These are phyloP conservation scores for Didymella glomerata DNA, from an alignment of 2,329 filamentous ascomycete species.

Conservation along the genomic window DNA sequence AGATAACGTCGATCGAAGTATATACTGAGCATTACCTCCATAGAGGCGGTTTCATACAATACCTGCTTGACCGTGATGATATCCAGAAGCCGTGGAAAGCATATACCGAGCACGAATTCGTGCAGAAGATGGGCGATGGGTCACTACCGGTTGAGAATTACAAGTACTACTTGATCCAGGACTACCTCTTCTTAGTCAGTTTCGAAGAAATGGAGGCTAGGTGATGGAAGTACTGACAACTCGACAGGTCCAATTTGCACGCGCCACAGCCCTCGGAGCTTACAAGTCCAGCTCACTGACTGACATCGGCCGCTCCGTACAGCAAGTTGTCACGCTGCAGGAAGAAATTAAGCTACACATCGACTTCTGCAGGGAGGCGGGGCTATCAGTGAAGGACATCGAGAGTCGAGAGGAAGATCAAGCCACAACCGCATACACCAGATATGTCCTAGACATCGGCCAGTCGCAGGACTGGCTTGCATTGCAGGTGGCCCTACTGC, in stretches of 20 bases:
- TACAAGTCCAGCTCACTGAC: conserved; percentile 82
- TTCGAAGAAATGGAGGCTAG: background rate
- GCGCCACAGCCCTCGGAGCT: conserved; percentile 82
- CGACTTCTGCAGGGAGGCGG: conserved; percentile 82
- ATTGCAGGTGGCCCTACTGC: conserved; percentile 82
- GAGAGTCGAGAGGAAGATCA: conserved; percentile 76
- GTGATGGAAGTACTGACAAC: conserved; percentile 19
- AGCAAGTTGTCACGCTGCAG: conserved; percentile 78
- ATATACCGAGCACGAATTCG: conserved; percentile 85
- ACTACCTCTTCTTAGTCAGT: conserved; percentile 86
- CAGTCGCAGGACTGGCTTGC: conserved; percentile 88
- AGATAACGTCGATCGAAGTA: background rate
- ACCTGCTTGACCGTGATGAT: conserved; percentile 77
- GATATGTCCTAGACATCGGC: conserved; percentile 87
- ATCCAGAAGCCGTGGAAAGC: conserved; percentile 77
- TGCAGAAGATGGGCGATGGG: conserved; percentile 77
- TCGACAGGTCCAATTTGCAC: conserved; percentile 78
- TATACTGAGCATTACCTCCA: conserved; percentile 7
- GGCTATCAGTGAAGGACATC: conserved; percentile 76
- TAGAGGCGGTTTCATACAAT: conserved; percentile 79
- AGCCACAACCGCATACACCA: conserved; percentile 83
- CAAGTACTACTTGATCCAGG: conserved; percentile 88
- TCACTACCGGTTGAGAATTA: conserved; percentile 78
- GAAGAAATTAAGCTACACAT: conserved; percentile 84
- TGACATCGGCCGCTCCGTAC: conserved; percentile 73